A percentile compares a stretch with the other conserved stretches of the same genome.
Evolutionary conservation across 2,329 filamentous ascomycete genomes (phyloP).

Genomic region (Paecilomyces sp.): DNA sequence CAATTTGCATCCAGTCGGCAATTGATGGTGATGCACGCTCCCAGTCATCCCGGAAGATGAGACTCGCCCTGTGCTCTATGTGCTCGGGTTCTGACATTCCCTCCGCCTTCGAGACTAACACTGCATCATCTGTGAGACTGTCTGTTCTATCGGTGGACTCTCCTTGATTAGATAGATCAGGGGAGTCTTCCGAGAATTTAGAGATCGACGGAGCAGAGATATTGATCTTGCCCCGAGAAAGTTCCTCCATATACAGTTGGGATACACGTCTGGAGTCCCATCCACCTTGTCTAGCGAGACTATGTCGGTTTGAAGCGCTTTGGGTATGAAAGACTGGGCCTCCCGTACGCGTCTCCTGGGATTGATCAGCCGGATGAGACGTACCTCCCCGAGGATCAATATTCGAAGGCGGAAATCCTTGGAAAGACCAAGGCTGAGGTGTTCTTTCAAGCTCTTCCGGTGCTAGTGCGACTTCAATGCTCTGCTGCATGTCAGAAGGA

Average conservation of each 20-base stretch:
- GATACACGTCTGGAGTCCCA: slow-evolving; percentile 50
- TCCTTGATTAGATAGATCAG: slow-evolving; percentile 11
- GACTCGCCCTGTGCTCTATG: slow-evolving; percentile 32
- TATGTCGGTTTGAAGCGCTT: slow-evolving; percentile 42
- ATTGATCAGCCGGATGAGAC: slow-evolving; percentile 23
- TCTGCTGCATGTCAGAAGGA: slow-evolving; percentile 10
- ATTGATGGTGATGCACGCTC: slow-evolving; percentile 43
- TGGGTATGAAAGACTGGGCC: slow-evolving; percentile 33
- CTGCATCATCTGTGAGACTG: slow-evolving; percentile 27
- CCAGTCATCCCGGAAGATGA: slow-evolving; percentile 41
- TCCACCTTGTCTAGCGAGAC: slow-evolving; percentile 45
- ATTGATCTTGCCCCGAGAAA: slow-evolving; percentile 28
- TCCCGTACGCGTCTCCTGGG: slow-evolving; percentile 28
- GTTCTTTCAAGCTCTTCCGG: slow-evolving; percentile 19
- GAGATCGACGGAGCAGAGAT: slow-evolving; percentile 9
- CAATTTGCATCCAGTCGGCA: slow-evolving; percentile 42
- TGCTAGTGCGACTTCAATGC: slow-evolving; percentile 15
- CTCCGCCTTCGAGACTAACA: slow-evolving; percentile 25
- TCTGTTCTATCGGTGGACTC: slow-evolving; percentile 14
- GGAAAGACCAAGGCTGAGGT: slow-evolving; percentile 29
- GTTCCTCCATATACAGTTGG: slow-evolving; percentile 48
- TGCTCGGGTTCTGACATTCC: slow-evolving; percentile 17
- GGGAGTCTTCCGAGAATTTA: slow-evolving; percentile 8
- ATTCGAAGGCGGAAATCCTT: slow-evolving; percentile 31
- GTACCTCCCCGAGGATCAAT: slow-evolving; percentile 14